phyloP scores from a whole-genome alignment of 768 basidiomycete genomes.

The Mycena chlorophos region DNA sequence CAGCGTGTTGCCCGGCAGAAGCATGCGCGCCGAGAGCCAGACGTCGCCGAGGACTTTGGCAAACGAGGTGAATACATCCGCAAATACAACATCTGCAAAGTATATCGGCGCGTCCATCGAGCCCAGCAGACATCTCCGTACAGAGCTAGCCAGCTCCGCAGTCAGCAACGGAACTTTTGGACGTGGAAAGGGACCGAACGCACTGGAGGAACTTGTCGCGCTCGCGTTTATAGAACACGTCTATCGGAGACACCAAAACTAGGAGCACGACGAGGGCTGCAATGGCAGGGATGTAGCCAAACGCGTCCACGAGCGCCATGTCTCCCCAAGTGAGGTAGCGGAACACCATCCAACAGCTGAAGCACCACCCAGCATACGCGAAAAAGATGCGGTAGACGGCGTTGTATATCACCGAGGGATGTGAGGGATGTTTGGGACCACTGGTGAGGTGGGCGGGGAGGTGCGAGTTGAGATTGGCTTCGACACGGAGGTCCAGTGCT shows the following conservation, averaged over 20 bases:
- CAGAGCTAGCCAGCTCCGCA: no score
- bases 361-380: constrained; percentile 60
- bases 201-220: constrained; percentile 79
- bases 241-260: constrained; percentile 64
- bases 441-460: constrained; percentile 30
- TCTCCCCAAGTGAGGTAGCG: constrained; percentile 59
- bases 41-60: constrained; percentile 95
- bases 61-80: constrained; percentile 94
- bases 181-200: constrained; percentile 33
- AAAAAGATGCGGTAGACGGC: constrained; percentile 69
- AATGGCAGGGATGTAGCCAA: constrained; percentile 74
- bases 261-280: constrained; percentile 59
- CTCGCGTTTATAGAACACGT: constrained; percentile 66
- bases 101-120: constrained; percentile 59
- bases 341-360: constrained; percentile 70
- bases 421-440: constrained; percentile 35
- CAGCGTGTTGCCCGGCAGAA: constrained; percentile 81
- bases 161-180: constrained; percentile 2
- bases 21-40: constrained; percentile 85
- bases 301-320: constrained; percentile 63
- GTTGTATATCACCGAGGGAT: constrained; percentile 48
- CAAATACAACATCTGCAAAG: constrained; percentile 91
- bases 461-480: constrained; percentile 29
- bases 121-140: constrained; percentile 76
- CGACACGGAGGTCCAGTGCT: constrained; percentile 65